Evolutionary conservation across 2,329 filamentous ascomycete species (phyloP), one percentile per base, ranked within the genome.

Genomic region (Penicillium digitatum): DNA sequence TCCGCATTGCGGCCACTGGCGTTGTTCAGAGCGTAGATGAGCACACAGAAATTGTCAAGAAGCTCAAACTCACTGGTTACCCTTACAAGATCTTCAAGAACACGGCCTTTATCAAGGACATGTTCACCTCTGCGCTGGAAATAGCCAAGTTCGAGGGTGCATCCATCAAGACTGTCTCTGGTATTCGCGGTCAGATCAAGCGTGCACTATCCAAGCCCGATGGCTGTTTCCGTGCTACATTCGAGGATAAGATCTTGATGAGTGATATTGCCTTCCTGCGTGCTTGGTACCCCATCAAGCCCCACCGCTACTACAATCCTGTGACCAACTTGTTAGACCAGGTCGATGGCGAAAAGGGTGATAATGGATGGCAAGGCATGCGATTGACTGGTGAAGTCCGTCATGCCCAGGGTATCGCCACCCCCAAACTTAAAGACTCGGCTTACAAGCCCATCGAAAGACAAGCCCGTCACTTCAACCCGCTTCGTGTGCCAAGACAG

Each of bases 11-110:
- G 10, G 95, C 94, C 2, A 96, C 92, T 0, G 94, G 94, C 58
- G 94, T 94, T 2, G 90, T 99, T 5, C 79, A 97, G 61, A 92
- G 87, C 68, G 94, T 99, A 20, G 94, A 99, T 71, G 92, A 97
- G 76, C 90, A 88, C 38, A 92, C 90, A 3, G 94, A 99, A 72
- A 97, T 99, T 62, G 94, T 99, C 74, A 99, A 99, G 83, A 99
- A 99, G 81, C 86, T 99, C 69, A 99, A 99, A 75, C 83, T 99
- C 46, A 96, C 91, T 0, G 94, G 94, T 57, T 82, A 85, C 45
- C 92, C 94, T 1, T 95, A 94, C 82, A 97, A 97, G 78, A 95
- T 97, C 74, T 97, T 95, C 84, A 96, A 96, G 76, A 99, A 99
- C 78, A 99, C 94, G 0, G 92, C 94, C 37, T 99, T 99, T 72